A percentile compares a stretch with the other conserved stretches of the same genome.
phyloP scores from a whole-genome alignment of 1,284 basidiomycete genomes.

The Melampsora larici-populina region DNA sequence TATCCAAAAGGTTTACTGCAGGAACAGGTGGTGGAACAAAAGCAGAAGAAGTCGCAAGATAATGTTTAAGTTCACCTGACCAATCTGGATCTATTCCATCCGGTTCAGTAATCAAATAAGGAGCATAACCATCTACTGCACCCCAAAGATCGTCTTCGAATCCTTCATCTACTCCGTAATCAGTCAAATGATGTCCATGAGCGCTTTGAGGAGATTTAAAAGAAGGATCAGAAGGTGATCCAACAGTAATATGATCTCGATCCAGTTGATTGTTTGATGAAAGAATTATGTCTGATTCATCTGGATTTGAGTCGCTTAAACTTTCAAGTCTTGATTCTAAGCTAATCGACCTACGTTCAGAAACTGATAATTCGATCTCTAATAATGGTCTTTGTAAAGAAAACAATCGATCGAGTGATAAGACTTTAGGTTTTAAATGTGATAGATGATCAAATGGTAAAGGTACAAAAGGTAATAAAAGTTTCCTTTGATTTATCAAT shows the following conservation, averaged over 20 bases:
- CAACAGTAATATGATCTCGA: neutral
- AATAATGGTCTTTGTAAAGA: slow-evolving; percentile 26
- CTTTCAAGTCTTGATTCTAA: neutral
- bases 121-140: slow-evolving; percentile 14
- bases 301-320: too few relatives aligned
- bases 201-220: slow-evolving; percentile 23
- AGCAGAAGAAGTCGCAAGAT: slow-evolving; percentile 23
- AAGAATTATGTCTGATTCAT: too few relatives aligned
- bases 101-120: slow-evolving; percentile 28
- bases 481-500: too few relatives aligned
- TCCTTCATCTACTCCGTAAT: slow-evolving; percentile 5
- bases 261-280: too few relatives aligned
- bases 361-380: slow-evolving; percentile 18
- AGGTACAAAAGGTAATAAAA: slow-evolving; percentile 13
- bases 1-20: neutral
- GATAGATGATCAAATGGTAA: slow-evolving; percentile 30
- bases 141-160: slow-evolving; percentile 19
- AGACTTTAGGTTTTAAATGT: slow-evolving; percentile 19
- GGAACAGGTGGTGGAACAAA: slow-evolving; percentile 23
- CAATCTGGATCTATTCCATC: slow-evolving; percentile 34
- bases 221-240: slow-evolving; percentile 36
- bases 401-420: slow-evolving; percentile 33
- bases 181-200: neutral
- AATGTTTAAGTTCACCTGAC: slow-evolving; percentile 21
- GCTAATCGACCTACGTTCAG: slow-evolving; percentile 31